phyloP scores from a whole-genome alignment of 768 basidiomycete species.

The Boletellus emodensis region DNA sequence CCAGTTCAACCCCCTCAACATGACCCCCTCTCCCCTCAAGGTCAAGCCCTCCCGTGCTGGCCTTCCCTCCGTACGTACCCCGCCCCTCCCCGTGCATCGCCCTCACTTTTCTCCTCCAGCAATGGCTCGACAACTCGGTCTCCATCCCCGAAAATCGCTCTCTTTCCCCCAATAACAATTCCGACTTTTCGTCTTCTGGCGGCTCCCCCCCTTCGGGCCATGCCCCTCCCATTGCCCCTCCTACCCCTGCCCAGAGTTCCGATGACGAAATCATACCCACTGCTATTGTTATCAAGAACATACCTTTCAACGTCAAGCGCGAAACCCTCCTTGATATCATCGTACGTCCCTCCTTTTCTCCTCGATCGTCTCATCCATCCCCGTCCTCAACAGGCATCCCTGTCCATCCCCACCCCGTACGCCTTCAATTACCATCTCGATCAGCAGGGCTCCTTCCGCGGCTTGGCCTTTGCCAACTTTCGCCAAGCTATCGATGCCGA shows the following conservation, averaged over 20 bases:
- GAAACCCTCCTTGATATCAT: conserved; percentile 97
- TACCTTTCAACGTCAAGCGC: conserved; percentile 97
- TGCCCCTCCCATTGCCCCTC: conserved; percentile 44
- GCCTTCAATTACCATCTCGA: conserved; percentile 99
- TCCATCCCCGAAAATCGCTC: conserved; percentile 64
- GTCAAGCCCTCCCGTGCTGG: conserved; percentile 63
- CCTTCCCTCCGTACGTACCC: conserved; percentile 41
- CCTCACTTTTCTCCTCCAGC: conserved; percentile 43
- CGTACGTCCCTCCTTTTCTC: conserved; percentile 46
- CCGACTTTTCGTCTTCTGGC: conserved; percentile 84
- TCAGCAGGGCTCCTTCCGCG: conserved; percentile 93
- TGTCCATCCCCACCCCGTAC: conserved; percentile 94
- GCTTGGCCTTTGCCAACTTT: conserved; percentile 98
- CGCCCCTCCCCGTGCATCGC: not conserved
- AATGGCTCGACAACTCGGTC: conserved; percentile 75
- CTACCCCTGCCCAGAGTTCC: conserved; percentile 46
- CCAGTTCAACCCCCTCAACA: conserved; percentile 47
- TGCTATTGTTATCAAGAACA: conserved; percentile 99
- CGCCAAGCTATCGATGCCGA: conserved; percentile 88
- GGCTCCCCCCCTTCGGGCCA: conserved; percentile 66
- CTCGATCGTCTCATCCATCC: conserved; percentile 7
- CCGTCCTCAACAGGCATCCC: conserved; percentile 57
- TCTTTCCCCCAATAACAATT: conserved; percentile 81
- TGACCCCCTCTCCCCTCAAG: conserved; percentile 71
- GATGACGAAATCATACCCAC: conserved; percentile 98